These are phyloP conservation scores for Periglandula ipomoeae DNA, from an alignment of 2,329 filamentous ascomycete genomes.

Conservation along the genomic window DNA sequence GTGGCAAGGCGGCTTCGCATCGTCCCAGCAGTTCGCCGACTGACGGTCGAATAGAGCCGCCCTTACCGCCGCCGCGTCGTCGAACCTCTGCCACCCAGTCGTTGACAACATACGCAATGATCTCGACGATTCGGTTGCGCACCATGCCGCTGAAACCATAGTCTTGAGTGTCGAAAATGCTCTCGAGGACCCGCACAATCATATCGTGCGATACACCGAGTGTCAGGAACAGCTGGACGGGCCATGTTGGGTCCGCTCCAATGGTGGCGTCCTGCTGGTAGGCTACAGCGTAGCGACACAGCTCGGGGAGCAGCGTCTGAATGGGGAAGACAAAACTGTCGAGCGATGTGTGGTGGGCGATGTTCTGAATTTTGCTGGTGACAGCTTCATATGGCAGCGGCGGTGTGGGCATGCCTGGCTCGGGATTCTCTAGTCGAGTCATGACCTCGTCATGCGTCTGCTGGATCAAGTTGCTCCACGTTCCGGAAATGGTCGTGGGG, in stretches of 20 bases:
- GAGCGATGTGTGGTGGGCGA: constrained; percentile 54
- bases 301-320: constrained; percentile 47
- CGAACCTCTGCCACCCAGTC: constrained; percentile 42
- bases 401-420: constrained; percentile 26
- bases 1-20: constrained; percentile 37
- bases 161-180: constrained; percentile 49
- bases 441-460: constrained; percentile 53
- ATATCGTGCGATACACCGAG: constrained; percentile 49
- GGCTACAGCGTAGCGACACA: constrained; percentile 54
- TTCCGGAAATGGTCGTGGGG: constrained; percentile 69
- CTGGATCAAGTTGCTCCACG: constrained; percentile 76
- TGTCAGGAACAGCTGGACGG: constrained; percentile 44
- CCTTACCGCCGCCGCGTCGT: constrained; percentile 34
- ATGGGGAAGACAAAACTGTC: constrained; percentile 61
- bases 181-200: constrained; percentile 46
- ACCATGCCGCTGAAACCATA: constrained; percentile 45
- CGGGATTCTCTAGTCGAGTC: constrained; percentile 34
- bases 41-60: constrained; percentile 31
- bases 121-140: constrained; percentile 43
- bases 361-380: constrained; percentile 52
- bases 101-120: constrained; percentile 40
- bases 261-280: constrained; percentile 49
- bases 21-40: constrained; percentile 41
- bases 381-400: constrained; percentile 62
- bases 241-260: constrained; percentile 48